Percentiles rank a stretch among this genome's conserved stretches.
Evolutionary conservation across 345 rosid species (phyloP).

Genomic region (Eucalyptus guilfoylei): DNA sequence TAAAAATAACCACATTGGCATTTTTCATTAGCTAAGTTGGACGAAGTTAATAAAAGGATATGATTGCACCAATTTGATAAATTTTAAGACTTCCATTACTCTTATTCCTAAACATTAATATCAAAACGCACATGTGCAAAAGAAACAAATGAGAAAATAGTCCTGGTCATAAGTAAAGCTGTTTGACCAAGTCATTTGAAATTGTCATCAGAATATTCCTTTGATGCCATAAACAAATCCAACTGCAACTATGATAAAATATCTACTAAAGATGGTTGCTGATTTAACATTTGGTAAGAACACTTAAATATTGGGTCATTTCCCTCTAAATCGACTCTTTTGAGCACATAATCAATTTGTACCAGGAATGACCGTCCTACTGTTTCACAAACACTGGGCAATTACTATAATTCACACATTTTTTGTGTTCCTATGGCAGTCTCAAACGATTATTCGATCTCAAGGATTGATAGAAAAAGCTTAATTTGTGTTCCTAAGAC

Average conservation of each 20-base stretch:
- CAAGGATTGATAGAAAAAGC: background rate
- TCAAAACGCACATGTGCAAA: background rate
- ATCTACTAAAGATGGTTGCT: background rate
- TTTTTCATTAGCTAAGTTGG: background rate
- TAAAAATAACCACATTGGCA: too few species aligned
- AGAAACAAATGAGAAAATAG: background rate
- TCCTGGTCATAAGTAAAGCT: background rate
- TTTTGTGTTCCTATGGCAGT: background rate
- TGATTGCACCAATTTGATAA: too few species aligned
- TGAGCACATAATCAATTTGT: background rate
- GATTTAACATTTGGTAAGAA: background rate
- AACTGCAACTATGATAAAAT: background rate
- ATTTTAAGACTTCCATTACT: too few species aligned
- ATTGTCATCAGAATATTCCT: background rate
- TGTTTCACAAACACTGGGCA: background rate
- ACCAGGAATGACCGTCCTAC: background rate
- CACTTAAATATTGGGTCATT: background rate
- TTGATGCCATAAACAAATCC: background rate
- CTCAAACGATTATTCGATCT: background rate
- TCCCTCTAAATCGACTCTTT: background rate
- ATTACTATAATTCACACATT: background rate
- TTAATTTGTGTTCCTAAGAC: background rate
- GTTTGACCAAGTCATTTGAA: background rate
- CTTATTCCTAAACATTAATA: background rate
- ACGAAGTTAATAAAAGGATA: too few species aligned